Percentiles rank a stretch among this genome's conserved stretches.
These are phyloP conservation scores for Nannizzia gypsea DNA, from an alignment of 2,329 filamentous ascomycete genomes.

Conservation along the genomic window DNA sequence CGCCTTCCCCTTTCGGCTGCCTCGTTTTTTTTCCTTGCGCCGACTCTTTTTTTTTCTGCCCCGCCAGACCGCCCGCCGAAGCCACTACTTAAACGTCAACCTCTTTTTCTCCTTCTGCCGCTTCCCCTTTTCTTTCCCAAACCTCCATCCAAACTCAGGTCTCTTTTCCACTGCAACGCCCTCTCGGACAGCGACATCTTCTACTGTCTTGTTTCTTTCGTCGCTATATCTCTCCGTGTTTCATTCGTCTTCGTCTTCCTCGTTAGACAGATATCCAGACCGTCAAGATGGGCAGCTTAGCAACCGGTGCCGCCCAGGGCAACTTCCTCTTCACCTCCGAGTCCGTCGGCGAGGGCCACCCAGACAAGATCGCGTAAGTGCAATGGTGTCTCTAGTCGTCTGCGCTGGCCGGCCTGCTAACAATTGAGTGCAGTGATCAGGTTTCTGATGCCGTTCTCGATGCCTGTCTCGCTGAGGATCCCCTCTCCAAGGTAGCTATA, in stretches of 20 bases:
- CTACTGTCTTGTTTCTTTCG: too few species aligned
- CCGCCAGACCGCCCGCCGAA: constrained; percentile 1
- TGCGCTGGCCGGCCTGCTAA: constrained; percentile 4
- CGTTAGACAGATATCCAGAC: constrained; percentile 15
- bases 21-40: not conserved
- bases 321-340: constrained; percentile 86
- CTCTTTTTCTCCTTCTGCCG: not conserved
- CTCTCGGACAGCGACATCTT: constrained; percentile 16
- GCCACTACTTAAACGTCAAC: not conserved
- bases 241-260: constrained; percentile 17
- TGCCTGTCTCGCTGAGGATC: constrained; percentile 88
- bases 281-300: constrained; percentile 43
- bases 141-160: not conserved
- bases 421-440: constrained; percentile 54
- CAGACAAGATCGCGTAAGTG: constrained; percentile 78
- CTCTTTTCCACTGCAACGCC: constrained; percentile 18
- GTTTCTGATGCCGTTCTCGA: constrained; percentile 97
- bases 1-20: constrained; percentile 1
- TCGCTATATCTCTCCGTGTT: too few species aligned
- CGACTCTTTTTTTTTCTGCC: not conserved
- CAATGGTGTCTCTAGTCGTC: constrained; percentile 15
- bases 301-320: constrained; percentile 33
- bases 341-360: constrained; percentile 81
- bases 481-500: constrained; percentile 67
- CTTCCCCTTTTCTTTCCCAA: not conserved